A percentile compares a stretch with the other conserved stretches of the same genome.
Conservation (phyloP, 495 filamentous ascomycete species). For the Neurospora sp. region DNA sequence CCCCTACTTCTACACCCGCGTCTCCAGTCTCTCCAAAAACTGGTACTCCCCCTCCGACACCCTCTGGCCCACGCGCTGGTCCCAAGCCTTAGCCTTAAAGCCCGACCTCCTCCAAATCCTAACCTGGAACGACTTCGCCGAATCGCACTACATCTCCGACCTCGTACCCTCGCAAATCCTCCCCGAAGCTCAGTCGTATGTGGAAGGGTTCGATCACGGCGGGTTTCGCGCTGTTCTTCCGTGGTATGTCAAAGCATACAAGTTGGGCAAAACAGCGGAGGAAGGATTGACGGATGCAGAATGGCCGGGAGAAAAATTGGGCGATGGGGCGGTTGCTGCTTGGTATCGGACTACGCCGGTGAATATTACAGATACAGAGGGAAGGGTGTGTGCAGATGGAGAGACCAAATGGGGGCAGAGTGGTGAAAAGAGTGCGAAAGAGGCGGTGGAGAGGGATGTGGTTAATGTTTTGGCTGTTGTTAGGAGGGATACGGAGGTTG, state of each 20-base stretch:
- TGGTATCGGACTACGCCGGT: constrained; percentile 7
- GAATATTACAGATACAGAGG: neutral
- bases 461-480: constrained; percentile 6
- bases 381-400: constrained; percentile 2
- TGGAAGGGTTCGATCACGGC: constrained; percentile 18
- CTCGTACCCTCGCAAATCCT: constrained; percentile 14
- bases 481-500: neutral
- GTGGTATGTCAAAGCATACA: constrained; percentile 34
- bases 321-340: constrained; percentile 1
- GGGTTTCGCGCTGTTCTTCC: constrained; percentile 38
- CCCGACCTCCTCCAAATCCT: constrained; percentile 14
- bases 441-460: neutral
- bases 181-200: constrained; percentile 5
- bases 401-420: constrained; percentile 6
- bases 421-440: neutral
- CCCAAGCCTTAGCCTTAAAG: constrained; percentile 45
- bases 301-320: constrained; percentile 15
- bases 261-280: constrained; percentile 15
- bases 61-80: constrained; percentile 60
- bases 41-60: constrained; percentile 58
- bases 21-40: constrained; percentile 39
- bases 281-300: constrained; percentile 23
- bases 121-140: constrained; percentile 31
- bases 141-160: constrained; percentile 41
- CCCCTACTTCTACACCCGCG: constrained; percentile 55